These are phyloP conservation scores for Xylariales sp. DNA, from an alignment of 2,329 filamentous ascomycete genomes.

Conservation along the genomic window DNA sequence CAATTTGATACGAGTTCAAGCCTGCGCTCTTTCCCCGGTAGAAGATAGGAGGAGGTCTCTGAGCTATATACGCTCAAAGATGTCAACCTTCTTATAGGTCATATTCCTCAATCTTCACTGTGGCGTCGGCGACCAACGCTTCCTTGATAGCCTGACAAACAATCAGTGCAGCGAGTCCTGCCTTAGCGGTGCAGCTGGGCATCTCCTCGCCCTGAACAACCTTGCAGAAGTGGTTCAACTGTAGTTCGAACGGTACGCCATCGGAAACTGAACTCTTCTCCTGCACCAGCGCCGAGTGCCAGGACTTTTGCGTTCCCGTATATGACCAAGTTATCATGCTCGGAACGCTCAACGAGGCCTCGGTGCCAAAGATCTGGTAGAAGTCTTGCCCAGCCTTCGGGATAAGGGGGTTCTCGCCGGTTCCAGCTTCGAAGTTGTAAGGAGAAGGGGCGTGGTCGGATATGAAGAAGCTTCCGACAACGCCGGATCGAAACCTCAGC, in stretches of 20 bases:
- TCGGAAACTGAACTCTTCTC: slow-evolving; percentile 20
- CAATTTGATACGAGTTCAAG: too few relatives aligned
- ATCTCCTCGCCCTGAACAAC: slow-evolving; percentile 38
- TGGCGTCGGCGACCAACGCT: slow-evolving; percentile 31
- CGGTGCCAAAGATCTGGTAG: slow-evolving; percentile 51
- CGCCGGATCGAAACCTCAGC: slow-evolving; percentile 46
- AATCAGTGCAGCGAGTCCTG: slow-evolving; percentile 45
- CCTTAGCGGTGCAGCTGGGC: slow-evolving; percentile 42
- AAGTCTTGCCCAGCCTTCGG: slow-evolving; percentile 37
- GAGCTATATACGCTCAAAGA: too few relatives aligned
- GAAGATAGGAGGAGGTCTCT: too few relatives aligned
- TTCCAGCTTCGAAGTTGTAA: slow-evolving; percentile 52
- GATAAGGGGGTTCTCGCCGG: slow-evolving; percentile 53
- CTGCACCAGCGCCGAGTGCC: slow-evolving; percentile 31
- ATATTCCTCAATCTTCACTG: slow-evolving; percentile 17
- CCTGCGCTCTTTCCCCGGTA: too few relatives aligned
- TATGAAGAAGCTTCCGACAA: slow-evolving; percentile 52
- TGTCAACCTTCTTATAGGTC: slow-evolving; percentile 10
- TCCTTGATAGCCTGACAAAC: slow-evolving; percentile 45
- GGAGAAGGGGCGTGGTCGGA: slow-evolving; percentile 47
- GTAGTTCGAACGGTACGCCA: slow-evolving; percentile 43
- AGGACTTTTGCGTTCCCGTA: slow-evolving; percentile 32
- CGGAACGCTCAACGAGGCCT: slow-evolving; percentile 47
- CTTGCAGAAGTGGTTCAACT: slow-evolving; percentile 45
- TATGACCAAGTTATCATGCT: slow-evolving; percentile 49